These are phyloP conservation scores for Trebouxia sp. DNA, from an alignment of 139 green algal species.

Conservation along the genomic window DNA sequence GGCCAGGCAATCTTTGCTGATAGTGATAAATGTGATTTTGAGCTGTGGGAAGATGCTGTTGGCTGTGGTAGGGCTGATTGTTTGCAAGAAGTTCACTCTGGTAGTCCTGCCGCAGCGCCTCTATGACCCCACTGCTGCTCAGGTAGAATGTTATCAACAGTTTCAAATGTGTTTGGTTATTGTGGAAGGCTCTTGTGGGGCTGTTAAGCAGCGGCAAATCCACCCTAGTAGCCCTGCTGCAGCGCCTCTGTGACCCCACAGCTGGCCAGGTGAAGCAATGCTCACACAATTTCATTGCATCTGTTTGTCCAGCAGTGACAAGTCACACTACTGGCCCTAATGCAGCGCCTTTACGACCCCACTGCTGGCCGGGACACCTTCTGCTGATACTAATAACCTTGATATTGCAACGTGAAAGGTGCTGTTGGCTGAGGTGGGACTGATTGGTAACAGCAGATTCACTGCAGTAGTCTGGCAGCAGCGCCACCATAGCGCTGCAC, in stretches of 20 bases:
- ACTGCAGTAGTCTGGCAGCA: constrained; percentile 74
- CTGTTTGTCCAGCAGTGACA: too few species aligned
- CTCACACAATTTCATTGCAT: not conserved
- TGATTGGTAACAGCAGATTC: constrained; percentile 67
- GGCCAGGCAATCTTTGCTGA: too few species aligned
- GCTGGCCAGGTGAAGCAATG: constrained; percentile 30
- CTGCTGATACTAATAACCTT: too few species aligned
- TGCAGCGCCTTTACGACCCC: too few species aligned
- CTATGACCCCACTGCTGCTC: constrained; percentile 65
- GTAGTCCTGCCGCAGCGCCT: constrained; percentile 74
- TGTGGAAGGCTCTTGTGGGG: constrained; percentile 66
- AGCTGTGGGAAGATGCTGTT: too few species aligned
- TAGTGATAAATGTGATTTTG: too few species aligned
- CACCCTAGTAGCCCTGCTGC: constrained; percentile 74
- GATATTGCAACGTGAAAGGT: too few species aligned
- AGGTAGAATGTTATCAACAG: not conserved
- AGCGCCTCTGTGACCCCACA: constrained; percentile 78
- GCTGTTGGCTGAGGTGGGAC: constrained; percentile 72
- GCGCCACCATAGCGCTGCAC: constrained; percentile 75
- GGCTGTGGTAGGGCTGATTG: constrained; percentile 70
- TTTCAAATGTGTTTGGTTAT: not conserved
- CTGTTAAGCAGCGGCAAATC: constrained; percentile 70
- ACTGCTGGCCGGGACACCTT: too few species aligned
- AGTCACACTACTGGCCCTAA: too few species aligned
- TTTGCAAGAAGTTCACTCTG: constrained; percentile 73